Conservation (phyloP, 1,284 basidiomycete genomes). For the Lentinula novae-zelandiae region DNA sequence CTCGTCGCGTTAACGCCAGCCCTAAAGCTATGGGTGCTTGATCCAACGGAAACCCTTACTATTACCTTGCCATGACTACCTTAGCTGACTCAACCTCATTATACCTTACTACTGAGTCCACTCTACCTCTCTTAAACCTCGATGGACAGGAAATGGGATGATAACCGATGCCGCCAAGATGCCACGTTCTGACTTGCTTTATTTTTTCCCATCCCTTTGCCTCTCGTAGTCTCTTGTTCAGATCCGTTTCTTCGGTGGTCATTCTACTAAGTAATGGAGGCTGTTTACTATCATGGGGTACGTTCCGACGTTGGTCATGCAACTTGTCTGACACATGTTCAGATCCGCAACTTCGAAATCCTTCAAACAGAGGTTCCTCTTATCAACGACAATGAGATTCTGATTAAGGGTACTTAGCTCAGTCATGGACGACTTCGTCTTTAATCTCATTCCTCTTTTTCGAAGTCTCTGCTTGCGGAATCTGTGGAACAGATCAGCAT, state of each 20-base stretch:
- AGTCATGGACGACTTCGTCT: neutral
- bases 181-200: neutral
- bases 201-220: neutral
- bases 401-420: constrained; percentile 56
- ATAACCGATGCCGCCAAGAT: neutral
- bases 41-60: no score
- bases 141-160: neutral
- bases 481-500: constrained; percentile 77
- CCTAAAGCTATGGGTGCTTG: no score
- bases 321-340: neutral
- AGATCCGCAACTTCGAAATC: constrained; percentile 65
- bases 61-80: no score
- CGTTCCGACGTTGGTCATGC: neutral
- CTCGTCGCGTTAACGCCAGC: no score
- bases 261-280: constrained; percentile 6
- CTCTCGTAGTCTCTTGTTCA: neutral
- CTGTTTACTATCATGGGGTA: constrained; percentile 13
- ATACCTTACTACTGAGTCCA: no score
- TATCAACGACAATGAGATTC: constrained; percentile 60
- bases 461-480: constrained; percentile 42
- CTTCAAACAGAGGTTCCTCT: constrained; percentile 60
- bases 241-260: no score
- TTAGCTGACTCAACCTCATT: neutral
- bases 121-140: no score
- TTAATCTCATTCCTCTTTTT: neutral